Evolutionary conservation across 2,329 filamentous ascomycete species (phyloP).

Genomic region (Apiospora malaysiana): DNA sequence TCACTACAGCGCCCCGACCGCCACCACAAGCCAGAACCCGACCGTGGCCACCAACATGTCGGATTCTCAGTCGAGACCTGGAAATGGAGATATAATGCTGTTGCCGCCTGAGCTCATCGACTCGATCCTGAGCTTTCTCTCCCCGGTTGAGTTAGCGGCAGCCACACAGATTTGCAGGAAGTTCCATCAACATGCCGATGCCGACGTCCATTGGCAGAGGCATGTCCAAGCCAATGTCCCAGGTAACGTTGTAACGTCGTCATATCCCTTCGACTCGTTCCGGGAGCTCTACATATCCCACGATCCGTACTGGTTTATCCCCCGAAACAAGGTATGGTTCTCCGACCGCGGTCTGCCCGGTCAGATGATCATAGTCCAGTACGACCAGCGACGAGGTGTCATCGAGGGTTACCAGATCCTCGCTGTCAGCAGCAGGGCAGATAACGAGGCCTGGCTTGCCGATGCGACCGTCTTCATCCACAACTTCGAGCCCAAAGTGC

Average conservation of each 20-base stretch:
- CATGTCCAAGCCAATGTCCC: constrained; percentile 74
- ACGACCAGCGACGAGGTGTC: constrained; percentile 72
- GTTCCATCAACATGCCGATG: constrained; percentile 63
- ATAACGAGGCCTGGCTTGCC: constrained; percentile 67
- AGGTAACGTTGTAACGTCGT: constrained; percentile 54
- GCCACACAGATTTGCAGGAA: constrained; percentile 66
- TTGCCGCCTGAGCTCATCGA: constrained; percentile 80
- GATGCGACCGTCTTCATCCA: constrained; percentile 72
- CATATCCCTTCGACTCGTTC: constrained; percentile 68
- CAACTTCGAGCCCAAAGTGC: constrained; percentile 72
- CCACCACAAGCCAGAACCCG: not conserved
- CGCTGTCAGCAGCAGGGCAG: constrained; percentile 63
- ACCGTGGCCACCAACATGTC: not conserved
- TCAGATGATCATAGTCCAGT: constrained; percentile 77
- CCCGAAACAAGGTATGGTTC: constrained; percentile 85
- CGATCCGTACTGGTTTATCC: constrained; percentile 84
- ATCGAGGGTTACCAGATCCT: constrained; percentile 84
- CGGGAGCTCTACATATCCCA: constrained; percentile 75
- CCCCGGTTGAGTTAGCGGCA: constrained; percentile 66
- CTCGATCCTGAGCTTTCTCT: constrained; percentile 71
- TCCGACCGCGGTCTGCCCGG: constrained; percentile 75
- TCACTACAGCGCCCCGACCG: not conserved
- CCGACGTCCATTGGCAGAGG: constrained; percentile 75
- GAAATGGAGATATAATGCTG: constrained; percentile 37
- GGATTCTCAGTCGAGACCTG: not conserved